phyloP scores from a whole-genome alignment of 805 yeast genomes.

The Nakazawaea pomicola region DNA sequence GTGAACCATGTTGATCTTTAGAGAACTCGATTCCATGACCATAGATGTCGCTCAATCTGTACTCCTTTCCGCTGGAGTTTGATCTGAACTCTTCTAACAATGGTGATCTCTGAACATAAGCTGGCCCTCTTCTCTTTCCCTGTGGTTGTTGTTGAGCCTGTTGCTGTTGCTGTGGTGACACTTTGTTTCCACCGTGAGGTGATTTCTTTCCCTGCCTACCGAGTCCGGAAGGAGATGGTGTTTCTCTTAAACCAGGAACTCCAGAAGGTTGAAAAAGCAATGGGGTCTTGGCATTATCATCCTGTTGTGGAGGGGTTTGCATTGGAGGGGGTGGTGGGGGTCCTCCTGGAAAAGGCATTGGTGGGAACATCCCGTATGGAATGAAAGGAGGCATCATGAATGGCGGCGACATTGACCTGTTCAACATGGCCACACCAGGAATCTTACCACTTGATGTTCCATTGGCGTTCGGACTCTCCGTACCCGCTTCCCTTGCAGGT shows the following conservation, averaged over 20 bases:
- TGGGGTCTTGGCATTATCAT: background rate
- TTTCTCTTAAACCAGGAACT: constrained; percentile 5
- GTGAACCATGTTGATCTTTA: constrained; percentile 94
- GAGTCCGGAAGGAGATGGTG: constrained; percentile 9
- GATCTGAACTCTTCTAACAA: constrained; percentile 80
- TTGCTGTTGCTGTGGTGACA: constrained; percentile 7
- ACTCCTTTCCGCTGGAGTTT: constrained; percentile 52
- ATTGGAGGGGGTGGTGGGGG: constrained; percentile 17
- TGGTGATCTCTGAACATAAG: constrained; percentile 67
- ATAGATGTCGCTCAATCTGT: constrained; percentile 64
- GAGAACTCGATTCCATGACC: constrained; percentile 90
- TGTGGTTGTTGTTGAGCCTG: constrained; percentile 1
- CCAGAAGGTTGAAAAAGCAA: constrained; percentile 1
- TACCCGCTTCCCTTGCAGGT: background rate
- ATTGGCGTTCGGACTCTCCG: no score
- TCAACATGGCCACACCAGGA: constrained; percentile 7
- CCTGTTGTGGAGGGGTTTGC: constrained; percentile 10
- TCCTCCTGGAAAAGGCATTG: constrained; percentile 16
- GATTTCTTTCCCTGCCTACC: constrained; percentile 1
- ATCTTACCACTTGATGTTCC: constrained; percentile 1
- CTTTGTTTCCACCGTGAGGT: constrained; percentile 2
- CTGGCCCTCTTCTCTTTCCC: constrained; percentile 4
- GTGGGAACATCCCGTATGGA: constrained; percentile 36
- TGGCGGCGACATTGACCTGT: constrained; percentile 25
- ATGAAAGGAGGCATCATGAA: constrained; percentile 47